These are phyloP conservation scores for Zygotorulaspora mrakii DNA, from an alignment of 1,139 yeast genomes.

Conservation along the genomic window DNA sequence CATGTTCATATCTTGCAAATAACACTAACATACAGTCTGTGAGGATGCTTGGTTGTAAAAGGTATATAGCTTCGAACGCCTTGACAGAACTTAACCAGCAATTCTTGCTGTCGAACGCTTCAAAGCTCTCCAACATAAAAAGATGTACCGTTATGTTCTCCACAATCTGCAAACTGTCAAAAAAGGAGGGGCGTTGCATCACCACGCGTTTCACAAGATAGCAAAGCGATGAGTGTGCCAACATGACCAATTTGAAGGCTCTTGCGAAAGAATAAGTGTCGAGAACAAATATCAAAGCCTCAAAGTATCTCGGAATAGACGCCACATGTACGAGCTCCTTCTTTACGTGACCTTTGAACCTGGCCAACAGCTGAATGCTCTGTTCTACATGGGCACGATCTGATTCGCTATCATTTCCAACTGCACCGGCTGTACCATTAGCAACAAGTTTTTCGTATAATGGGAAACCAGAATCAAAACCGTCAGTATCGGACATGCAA, in stretches of 20 bases:
- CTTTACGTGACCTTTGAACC: slow-evolving; percentile 66
- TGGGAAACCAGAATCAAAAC: slow-evolving; percentile 10
- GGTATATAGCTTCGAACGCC: slow-evolving; percentile 33
- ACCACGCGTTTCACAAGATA: slow-evolving; percentile 74
- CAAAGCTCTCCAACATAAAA: slow-evolving; percentile 26
- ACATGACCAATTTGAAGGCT: slow-evolving; percentile 43
- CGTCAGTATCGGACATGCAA: slow-evolving; percentile 12
- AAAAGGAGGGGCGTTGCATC: slow-evolving; percentile 60
- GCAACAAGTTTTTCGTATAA: slow-evolving; percentile 13
- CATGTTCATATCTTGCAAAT: slow-evolving; percentile 8
- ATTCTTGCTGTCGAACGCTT: slow-evolving; percentile 22
- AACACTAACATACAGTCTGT: slow-evolving; percentile 11
- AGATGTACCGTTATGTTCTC: slow-evolving; percentile 19
- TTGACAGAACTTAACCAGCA: slow-evolving; percentile 32
- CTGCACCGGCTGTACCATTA: slow-evolving; percentile 11
- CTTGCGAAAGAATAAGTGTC: slow-evolving; percentile 43
- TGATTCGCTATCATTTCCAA: slow-evolving; percentile 4
- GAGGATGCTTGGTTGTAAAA: slow-evolving; percentile 23
- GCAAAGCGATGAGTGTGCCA: slow-evolving; percentile 65
- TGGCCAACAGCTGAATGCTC: slow-evolving; percentile 45
- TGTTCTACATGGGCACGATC: slow-evolving; percentile 20
- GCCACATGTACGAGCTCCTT: slow-evolving; percentile 56
- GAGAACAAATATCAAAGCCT: slow-evolving; percentile 42
- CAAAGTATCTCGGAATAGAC: slow-evolving; percentile 54
- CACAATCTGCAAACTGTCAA: slow-evolving; percentile 38